Percentiles rank a stretch among this genome's conserved stretches.
These are phyloP conservation scores for Lipomyces mesembrius DNA, from an alignment of 805 yeast species.

Conservation along the genomic window DNA sequence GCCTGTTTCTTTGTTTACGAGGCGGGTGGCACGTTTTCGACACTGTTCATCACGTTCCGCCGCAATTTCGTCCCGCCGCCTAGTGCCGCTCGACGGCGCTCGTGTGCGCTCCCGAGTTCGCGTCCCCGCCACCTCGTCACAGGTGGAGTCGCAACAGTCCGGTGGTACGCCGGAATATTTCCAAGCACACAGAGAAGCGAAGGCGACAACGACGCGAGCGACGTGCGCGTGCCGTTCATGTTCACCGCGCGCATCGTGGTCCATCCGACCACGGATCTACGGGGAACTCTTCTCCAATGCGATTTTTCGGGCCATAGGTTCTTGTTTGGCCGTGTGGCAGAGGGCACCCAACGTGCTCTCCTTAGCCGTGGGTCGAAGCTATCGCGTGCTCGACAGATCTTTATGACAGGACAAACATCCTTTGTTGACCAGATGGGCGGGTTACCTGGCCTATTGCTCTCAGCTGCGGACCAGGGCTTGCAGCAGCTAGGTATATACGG, in stretches of 20 bases:
- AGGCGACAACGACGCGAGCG: slow-evolving; percentile 1
- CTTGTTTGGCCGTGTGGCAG: slow-evolving; percentile 79
- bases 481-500: slow-evolving; percentile 61
- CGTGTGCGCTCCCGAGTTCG: neutral
- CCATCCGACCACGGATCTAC: slow-evolving; percentile 27
- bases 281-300: slow-evolving; percentile 19
- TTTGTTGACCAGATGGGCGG: slow-evolving; percentile 88
- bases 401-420: slow-evolving; percentile 73
- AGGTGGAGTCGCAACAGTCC: neutral
- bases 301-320: slow-evolving; percentile 44
- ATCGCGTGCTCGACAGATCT: slow-evolving; percentile 65
- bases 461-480: slow-evolving; percentile 78
- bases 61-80: neutral
- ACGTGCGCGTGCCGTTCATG: slow-evolving; percentile 1
- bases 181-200: neutral
- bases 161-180: neutral
- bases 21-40: neutral
- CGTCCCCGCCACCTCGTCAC: neutral
- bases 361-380: slow-evolving; percentile 63
- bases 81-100: slow-evolving; percentile 6
- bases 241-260: slow-evolving; percentile 20
- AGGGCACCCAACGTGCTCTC: slow-evolving; percentile 81
- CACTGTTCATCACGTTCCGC: neutral
- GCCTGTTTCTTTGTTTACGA: neutral
- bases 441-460: slow-evolving; percentile 82